phyloP scores from a whole-genome alignment of 2,329 filamentous ascomycete species.

The Exserohilum rostratum region DNA sequence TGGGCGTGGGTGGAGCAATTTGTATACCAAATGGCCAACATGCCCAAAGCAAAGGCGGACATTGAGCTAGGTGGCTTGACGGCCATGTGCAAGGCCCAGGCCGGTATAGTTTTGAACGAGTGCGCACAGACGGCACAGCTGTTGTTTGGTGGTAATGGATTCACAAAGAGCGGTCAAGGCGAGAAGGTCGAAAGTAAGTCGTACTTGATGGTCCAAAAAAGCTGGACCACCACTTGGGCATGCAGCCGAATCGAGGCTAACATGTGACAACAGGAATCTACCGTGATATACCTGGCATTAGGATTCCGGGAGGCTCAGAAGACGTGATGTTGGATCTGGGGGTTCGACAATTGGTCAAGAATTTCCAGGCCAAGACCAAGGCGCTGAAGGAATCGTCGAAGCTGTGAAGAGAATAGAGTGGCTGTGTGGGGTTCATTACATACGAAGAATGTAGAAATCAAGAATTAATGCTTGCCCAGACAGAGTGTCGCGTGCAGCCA shows the following conservation, averaged over 20 bases:
- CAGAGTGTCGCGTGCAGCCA: too few species aligned
- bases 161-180: slow-evolving; percentile 71
- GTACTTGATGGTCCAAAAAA: too few species aligned
- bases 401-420: slow-evolving; percentile 37
- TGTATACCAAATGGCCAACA: slow-evolving; percentile 68
- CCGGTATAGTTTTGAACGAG: slow-evolving; percentile 73
- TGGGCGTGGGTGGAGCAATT: slow-evolving; percentile 77
- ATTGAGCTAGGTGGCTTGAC: slow-evolving; percentile 72
- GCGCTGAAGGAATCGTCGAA: slow-evolving; percentile 53
- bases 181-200: slow-evolving; percentile 71
- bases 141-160: slow-evolving; percentile 76
- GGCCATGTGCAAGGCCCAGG: slow-evolving; percentile 74
- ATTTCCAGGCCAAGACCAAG: slow-evolving; percentile 65
- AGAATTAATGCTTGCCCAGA: too few species aligned
- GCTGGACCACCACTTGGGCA: too few species aligned
- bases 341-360: slow-evolving; percentile 72
- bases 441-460: too few species aligned
- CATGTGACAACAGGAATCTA: slow-evolving; percentile 58
- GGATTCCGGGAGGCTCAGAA: slow-evolving; percentile 71
- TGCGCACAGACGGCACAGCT: slow-evolving; percentile 72
- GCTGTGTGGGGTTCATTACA: too few species aligned
- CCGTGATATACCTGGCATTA: slow-evolving; percentile 66
- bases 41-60: slow-evolving; percentile 66
- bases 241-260: slow-evolving; percentile 13
- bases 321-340: slow-evolving; percentile 75